Base-by-base conservation (phyloP, 305 asterid genomes). In the Nicotiana rustica region DNA sequence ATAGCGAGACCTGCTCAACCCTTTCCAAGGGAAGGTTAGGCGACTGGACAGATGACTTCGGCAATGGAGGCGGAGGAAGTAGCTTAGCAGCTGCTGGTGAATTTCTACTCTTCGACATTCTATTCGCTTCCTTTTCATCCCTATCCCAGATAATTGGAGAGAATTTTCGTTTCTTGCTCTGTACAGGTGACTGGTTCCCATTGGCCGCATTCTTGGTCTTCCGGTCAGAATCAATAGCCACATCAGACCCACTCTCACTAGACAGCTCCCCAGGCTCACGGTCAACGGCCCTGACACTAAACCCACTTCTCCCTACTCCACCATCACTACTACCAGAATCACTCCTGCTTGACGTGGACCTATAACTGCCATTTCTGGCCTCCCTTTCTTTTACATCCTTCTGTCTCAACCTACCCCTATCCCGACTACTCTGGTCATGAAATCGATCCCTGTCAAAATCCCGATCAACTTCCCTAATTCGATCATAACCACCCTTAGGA, bases 181-280 rank as follows among this genome's bases (percentile, higher is more conserved):
- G 85, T 60, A 82, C 41, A 60, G 87, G 88, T 49, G 90, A 88
- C 10, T 18, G 88, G 44, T 67, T 59, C 82, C 85, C 90, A 83
- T 86, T 88, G 68, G 86, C 91, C 15, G 69, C 17, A 84, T 25
- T 85, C 84, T 80, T 89, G 80, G 61, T 77, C 77, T 88, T 90
- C 62, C 79, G 64, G 78, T 87, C 97, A 3, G 89, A 85, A 62
- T 91, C 95, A 9, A 82, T 18, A 82, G 82, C 91, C 81, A 86
- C 97, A 86, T 92, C 97, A 88, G 97, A 95, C 7, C 95, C 95
- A 86, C 91, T 86, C 47, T 90, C 98, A 60, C 97, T 91, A 65
- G 94, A 90, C 86, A 95, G 85, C 88, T 95, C 99, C 77, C 99
- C 99, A 29, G 98, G 97, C 86, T 95, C 99, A 64, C 94, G 88